Base-by-base conservation (phyloP, 495 filamentous ascomycete species). In the Penicillium diatomitis region DNA sequence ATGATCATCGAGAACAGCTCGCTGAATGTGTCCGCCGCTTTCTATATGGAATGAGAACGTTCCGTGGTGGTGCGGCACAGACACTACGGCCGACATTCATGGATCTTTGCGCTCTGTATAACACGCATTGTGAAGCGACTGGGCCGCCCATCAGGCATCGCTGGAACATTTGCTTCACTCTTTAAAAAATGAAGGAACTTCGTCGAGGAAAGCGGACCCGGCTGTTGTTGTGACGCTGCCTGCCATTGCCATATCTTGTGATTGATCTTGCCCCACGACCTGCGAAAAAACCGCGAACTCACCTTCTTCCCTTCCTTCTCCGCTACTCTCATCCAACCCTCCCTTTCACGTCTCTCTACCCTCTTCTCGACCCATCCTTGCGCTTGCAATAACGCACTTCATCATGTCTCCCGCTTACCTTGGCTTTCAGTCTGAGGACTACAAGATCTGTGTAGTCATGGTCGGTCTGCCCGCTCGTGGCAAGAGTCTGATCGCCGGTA, bases 361-460 rank as follows among this genome's bases (percentile, higher is more conserved):
- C 4, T 38, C 27, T 38, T 33, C 5, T 32, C 10, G 10, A 38
- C 39, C 38, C 41, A 44, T 31, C 9, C 36, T 32, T 41, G 29
- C 8, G 30, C 20, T 20, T 20, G 20, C 20, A 20, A 2, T 20
- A 20, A 42, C 8, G 9, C 3, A 45, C 3, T 35, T 12, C 12
- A 57, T 42, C 10, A 60, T 53, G 48, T 32, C 33, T 31, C 12
- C 42, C 12, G 30, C 40, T 51, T 57, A 57, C 49, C 47, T 52
- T 44, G 6, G 34, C 29, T 56, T 73, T n/a, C 82, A 94, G 87
- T 87, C 86, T 52, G 92, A 96, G 71, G 88, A 96, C 58, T 89
- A 87, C 32, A 86, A 85, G 61, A 95, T 98, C 66, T 96, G 90
- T 59, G 90, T 98, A n/a, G 87, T 97, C 47, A 96, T 98, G 92